These are phyloP conservation scores for Trichosanthes cucumerina DNA, from an alignment of 306 rosid genomes.

Conservation along the genomic window DNA sequence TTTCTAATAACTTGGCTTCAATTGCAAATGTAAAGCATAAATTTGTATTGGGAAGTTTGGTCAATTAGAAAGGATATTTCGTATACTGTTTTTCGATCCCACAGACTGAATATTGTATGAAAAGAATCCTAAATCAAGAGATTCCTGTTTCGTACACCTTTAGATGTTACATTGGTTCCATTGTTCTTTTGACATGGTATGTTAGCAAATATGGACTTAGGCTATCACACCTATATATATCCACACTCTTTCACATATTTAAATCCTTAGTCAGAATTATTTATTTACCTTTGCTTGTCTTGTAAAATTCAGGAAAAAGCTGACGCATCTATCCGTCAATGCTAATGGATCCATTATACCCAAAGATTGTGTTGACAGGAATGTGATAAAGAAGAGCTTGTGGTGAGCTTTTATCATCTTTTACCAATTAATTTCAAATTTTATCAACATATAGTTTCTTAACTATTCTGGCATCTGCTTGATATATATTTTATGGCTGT, in stretches of 20 bases:
- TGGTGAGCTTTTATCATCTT: slow-evolving; percentile 44
- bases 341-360: slow-evolving; percentile 69
- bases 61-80: background rate
- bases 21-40: background rate
- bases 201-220: background rate
- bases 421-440: background rate
- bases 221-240: background rate
- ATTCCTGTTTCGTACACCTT: background rate
- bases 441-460: background rate
- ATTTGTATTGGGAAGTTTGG: background rate
- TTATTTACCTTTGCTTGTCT: slow-evolving; percentile 2
- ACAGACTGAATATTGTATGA: background rate
- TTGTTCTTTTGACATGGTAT: background rate
- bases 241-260: background rate
- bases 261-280: background rate
- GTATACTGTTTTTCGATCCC: background rate
- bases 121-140: background rate
- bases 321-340: slow-evolving; percentile 64
- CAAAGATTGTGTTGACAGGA: slow-evolving; percentile 55
- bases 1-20: background rate
- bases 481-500: background rate
- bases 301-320: slow-evolving; percentile 61
- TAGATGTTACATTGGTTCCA: background rate
- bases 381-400: slow-evolving; percentile 54
- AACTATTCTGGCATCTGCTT: background rate